Conservation (phyloP, 345 rosid genomes). For the Salix arbutifolia region DNA sequence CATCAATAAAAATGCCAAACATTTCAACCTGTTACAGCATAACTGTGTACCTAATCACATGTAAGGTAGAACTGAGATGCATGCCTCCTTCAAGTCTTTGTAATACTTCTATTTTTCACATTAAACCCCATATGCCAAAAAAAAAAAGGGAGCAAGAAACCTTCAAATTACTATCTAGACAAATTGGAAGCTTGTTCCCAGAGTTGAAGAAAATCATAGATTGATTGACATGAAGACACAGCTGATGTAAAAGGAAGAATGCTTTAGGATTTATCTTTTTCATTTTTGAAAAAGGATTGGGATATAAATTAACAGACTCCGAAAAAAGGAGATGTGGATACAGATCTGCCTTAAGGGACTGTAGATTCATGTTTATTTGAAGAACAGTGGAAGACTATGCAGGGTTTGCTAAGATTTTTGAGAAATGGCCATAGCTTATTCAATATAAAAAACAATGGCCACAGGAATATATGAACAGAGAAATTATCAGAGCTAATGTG, state of each 20-base stretch:
- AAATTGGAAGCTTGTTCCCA: conserved; percentile 38
- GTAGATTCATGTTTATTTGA: conserved; percentile 39
- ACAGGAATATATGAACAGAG: conserved; percentile 15
- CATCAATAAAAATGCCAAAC: conserved; percentile 39
- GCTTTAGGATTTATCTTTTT: conserved; percentile 15
- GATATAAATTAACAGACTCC: conserved; percentile 34
- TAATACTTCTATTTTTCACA: conserved; percentile 24
- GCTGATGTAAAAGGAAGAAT: conserved; percentile 27
- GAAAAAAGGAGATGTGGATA: conserved; percentile 17
- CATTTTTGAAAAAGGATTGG: conserved; percentile 20
- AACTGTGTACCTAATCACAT: conserved; percentile 41
- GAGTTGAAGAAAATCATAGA: conserved; percentile 12
- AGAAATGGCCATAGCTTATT: conserved; percentile 37
- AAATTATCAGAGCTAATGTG: conserved; percentile 29
- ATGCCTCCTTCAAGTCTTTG: conserved; percentile 27
- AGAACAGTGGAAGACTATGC: conserved; percentile 31
- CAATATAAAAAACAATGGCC: conserved; percentile 16
- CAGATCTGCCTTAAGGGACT: conserved; percentile 23
- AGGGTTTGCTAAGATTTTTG: conserved; percentile 32
- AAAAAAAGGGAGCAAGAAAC: conserved; percentile 28
- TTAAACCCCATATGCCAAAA: conserved; percentile 35
- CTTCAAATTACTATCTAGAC: conserved; percentile 26
- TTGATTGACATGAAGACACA: conserved; percentile 21
- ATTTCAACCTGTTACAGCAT: conserved; percentile 35
- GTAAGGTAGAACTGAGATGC: conserved; percentile 30